Evolutionary conservation across 495 filamentous ascomycete species (phyloP).

Genomic region (Trichocladium antarcticum): DNA sequence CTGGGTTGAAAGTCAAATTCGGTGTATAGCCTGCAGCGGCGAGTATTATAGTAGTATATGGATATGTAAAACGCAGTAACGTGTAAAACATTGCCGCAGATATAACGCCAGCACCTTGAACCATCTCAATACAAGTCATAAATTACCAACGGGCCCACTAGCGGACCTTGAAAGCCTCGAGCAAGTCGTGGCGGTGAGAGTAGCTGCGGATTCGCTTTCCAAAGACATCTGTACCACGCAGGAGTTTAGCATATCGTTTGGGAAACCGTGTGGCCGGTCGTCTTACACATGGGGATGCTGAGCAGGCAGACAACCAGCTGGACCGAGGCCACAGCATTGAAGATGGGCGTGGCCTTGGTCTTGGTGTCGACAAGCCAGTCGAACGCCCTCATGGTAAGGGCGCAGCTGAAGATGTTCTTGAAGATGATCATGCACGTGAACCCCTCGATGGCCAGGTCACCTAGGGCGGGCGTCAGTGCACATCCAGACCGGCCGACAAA

Average conservation of each 20-base stretch:
- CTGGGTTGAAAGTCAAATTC: too few species aligned
- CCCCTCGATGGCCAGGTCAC: slow-evolving; percentile 74
- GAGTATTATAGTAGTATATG: not conserved
- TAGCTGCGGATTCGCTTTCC: slow-evolving; percentile 68
- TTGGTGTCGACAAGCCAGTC: slow-evolving; percentile 58
- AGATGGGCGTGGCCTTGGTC: slow-evolving; percentile 44
- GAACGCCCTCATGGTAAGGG: slow-evolving; percentile 69
- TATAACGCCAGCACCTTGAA: not conserved
- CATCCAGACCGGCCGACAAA: not conserved
- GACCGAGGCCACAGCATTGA: slow-evolving; percentile 61
- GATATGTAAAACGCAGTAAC: not conserved
- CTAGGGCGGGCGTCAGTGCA: slow-evolving; percentile 27
- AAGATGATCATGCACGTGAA: slow-evolving; percentile 88
- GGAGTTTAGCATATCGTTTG: not conserved
- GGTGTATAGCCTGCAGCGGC: too few species aligned
- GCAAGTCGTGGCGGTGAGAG: slow-evolving; percentile 58
- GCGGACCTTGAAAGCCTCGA: slow-evolving; percentile 40
- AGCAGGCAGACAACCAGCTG: slow-evolving; percentile 64
- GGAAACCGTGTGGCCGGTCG: not conserved
- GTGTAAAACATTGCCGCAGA: not conserved
- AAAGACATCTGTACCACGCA: slow-evolving; percentile 50
- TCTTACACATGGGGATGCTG: slow-evolving; percentile 64
- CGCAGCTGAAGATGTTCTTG: slow-evolving; percentile 85
- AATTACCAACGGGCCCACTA: not conserved
- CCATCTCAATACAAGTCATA: not conserved